Percentiles rank a stretch among this genome's conserved stretches.
Evolutionary conservation across 129 eudicot species (phyloP).

Genomic region (Smallanthus sonchifolius): DNA sequence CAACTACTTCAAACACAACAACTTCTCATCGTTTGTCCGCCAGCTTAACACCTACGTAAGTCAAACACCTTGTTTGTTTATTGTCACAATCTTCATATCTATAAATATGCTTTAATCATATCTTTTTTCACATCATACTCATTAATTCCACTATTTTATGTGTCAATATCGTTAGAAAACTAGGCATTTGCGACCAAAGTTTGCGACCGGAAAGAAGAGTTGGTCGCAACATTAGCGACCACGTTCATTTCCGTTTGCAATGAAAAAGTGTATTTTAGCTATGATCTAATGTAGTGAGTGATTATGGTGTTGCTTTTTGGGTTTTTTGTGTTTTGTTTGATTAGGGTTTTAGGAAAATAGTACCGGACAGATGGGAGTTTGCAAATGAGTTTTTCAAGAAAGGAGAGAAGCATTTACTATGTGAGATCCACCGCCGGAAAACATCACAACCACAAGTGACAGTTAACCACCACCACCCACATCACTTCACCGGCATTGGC

Average conservation of each 20-base stretch:
- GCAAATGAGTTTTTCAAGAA: slow-evolving; percentile 87
- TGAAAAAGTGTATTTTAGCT: too few relatives aligned
- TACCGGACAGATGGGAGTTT: slow-evolving; percentile 98
- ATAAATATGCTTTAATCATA: too few relatives aligned
- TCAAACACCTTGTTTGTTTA: background rate
- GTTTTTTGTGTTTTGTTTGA: slow-evolving; percentile 10
- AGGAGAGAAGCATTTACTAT: slow-evolving; percentile 84
- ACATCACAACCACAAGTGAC: slow-evolving; percentile 69
- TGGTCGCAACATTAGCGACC: too few relatives aligned
- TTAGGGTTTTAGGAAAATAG: slow-evolving; percentile 95
- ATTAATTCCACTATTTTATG: background rate
- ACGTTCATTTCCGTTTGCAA: too few relatives aligned
- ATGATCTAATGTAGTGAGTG: background rate
- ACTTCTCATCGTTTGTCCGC: slow-evolving; percentile 91
- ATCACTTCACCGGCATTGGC: slow-evolving; percentile 26
- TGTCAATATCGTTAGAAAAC: background rate
- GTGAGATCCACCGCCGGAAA: slow-evolving; percentile 93
- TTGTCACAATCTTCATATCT: too few relatives aligned
- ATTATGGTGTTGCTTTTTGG: slow-evolving; percentile 7
- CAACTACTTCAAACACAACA: slow-evolving; percentile 90
- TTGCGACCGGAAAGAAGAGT: too few relatives aligned
- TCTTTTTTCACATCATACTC: too few relatives aligned
- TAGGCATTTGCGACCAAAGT: too few relatives aligned
- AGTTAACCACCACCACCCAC: slow-evolving; percentile 50
- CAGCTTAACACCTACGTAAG: slow-evolving; percentile 96